Evolutionary conservation across 2,329 filamentous ascomycete genomes (phyloP), one percentile per base, ranked within the genome.

Genomic region (Colletotrichum abscissum): DNA sequence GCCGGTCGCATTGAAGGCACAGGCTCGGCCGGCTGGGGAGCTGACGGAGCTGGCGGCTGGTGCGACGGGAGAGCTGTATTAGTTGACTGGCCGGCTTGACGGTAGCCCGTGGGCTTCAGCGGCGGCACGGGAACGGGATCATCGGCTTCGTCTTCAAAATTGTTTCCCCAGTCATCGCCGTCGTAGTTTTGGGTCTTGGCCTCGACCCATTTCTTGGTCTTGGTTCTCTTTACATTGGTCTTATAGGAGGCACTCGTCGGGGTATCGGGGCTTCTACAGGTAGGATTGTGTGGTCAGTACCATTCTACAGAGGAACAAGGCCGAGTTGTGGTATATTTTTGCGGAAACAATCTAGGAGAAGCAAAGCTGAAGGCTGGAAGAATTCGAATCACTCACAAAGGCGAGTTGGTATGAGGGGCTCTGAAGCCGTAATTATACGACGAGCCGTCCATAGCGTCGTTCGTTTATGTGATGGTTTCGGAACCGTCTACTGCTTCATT

Each of bases 161-260:
- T 91, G 69, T 88, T 93, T 46, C 95, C 96, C 95, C 96, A 98
- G 79, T 98, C 96, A 78, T 97, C 95, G 75, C 95, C 96, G 78
- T 96, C 95, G 80, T 98, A 98, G 80, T 91, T 94, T 78, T 93
- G 92, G 72, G 91, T 88, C 82, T 95, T 96, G 46, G 96, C 96
- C 79, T 97, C 93, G 49, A 96, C 93, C 96, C 96, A 98, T 89
- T 97, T 97, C 84, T 92, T 94, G 68, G 95, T 98, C 85, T 97
- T 97, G 69, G 92, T 90, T 74, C 96, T 92, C 83, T 94, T 96
- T 62, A 98, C 92, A 81, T 98, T 97, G 64, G 95, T 91, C 81
- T 94, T 93, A 84, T 95, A 98, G 30, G 83, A 78, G 71, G 77
- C 81, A 67, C 77, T 79, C 24, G 80, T 66, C 16, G 74, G 74